These are phyloP conservation scores for Tetrahymena thermophila DNA, from an alignment of 73 alveolate species.

Conservation along the genomic window DNA sequence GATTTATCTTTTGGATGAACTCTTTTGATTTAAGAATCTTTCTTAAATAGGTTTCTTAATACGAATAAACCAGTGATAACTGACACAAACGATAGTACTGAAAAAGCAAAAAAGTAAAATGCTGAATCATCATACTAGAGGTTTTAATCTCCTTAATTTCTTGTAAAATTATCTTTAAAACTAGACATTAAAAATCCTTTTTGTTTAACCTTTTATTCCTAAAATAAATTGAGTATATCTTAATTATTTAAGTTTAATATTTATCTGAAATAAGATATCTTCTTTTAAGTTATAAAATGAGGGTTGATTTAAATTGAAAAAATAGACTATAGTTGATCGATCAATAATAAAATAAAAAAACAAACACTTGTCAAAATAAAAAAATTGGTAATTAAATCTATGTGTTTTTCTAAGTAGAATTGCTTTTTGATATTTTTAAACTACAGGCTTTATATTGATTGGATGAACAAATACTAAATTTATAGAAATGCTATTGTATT, in stretches of 20 bases:
- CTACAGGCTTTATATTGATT: too few species aligned
- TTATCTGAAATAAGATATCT: background rate
- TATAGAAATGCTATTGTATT: too few species aligned
- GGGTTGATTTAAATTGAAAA: background rate
- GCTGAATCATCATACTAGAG: constrained; percentile 39
- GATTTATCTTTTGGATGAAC: background rate
- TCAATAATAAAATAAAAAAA: too few species aligned
- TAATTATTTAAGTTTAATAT: background rate
- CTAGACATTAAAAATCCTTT: constrained; percentile 3
- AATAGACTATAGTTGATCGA: background rate
- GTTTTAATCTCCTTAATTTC: constrained; percentile 30
- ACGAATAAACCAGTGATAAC: background rate
- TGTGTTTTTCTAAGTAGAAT: background rate
- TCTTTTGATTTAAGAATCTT: background rate
- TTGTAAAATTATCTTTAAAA: constrained; percentile 45
- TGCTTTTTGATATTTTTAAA: background rate
- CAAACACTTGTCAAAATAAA: background rate
- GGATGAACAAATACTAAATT: too few species aligned
- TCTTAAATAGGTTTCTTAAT: constrained; percentile 12
- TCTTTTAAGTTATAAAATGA: background rate
- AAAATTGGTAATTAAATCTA: background rate
- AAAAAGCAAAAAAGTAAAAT: constrained; percentile 34
- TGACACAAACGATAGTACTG: constrained; percentile 9
- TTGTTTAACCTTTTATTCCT: background rate
- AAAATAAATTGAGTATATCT: background rate